Evolutionary conservation across 129 eudicot genomes (phyloP), one percentile per base, ranked within the genome.

Genomic region (Sambucus nigra): DNA sequence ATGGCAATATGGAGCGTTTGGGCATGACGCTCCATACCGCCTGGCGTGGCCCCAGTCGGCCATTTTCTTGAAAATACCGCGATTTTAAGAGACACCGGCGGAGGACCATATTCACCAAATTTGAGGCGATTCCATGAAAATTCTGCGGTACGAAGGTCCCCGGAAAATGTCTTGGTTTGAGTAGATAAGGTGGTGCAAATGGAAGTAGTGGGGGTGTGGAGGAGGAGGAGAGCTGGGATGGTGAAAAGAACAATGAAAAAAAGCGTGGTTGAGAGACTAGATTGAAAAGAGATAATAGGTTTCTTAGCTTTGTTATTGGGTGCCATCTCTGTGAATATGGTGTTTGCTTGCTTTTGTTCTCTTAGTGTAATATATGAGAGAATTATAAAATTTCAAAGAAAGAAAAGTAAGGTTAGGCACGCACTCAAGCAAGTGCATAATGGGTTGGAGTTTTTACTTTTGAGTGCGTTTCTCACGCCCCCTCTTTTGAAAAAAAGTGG

Each of bases 11-110:
- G 80, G 25, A 89, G 71, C 2, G 95, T 84, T 53, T 81, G 68
- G 1, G 97, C 97, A 9, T 89, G 97, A n/a, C 97, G 97, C 69
- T 89, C 97, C 97, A 89, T 89, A 50, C 97, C 97, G 14, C 97
- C 97, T 0, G 97, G 97, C 8, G 69, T 47, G 49, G 88, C 53
- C 51, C 79, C 73, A 0, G 65, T 67, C 3, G 97, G 97, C 97
- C 97, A 89, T 60, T 84, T 89, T 22, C 95, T 66, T 0, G 86
- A 68, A 73, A 89, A 89, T 33, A 89, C 97, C 3, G 95, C 97
- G 47, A 89, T 68, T n/a, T 79, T 81, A 9, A 89, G 85, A 27
- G 71, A 46, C 2, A 57, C 56, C 0, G 72, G 75, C 0, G 94
- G 78, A 6, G 76, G 80, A 16, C 59, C 61, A 16, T 53, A 18